A percentile compares a stretch with the other conserved stretches of the same genome.
Conservation (phyloP, 2,329 filamentous ascomycete species). For the Celoporthe dispersa region DNA sequence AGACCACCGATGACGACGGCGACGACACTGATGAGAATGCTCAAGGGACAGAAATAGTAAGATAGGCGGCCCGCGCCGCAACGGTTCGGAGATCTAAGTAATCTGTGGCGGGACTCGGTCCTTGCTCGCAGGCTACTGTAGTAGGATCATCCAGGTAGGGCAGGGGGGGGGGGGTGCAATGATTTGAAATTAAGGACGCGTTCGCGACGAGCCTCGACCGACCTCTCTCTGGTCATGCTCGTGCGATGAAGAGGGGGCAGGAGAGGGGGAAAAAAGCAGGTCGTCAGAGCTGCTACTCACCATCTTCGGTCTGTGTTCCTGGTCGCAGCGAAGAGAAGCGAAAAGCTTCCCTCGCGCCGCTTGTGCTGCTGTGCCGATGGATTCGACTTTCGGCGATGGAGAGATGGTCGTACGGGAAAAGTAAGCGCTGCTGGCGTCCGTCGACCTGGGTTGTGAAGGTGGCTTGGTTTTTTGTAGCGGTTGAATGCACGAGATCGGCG, state of each 20-base stretch:
- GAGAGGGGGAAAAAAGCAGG: too few species aligned
- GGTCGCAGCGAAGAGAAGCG: conserved; percentile 28
- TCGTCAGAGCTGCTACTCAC: conserved; percentile 31
- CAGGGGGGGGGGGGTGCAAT: not conserved
- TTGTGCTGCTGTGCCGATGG: conserved; percentile 24
- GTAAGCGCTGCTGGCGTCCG: not conserved
- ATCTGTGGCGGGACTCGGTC: conserved; percentile 10
- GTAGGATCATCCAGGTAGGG: conserved; percentile 18
- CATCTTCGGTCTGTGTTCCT: conserved; percentile 24
- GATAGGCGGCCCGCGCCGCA: conserved; percentile 25
- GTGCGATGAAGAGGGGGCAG: not conserved
- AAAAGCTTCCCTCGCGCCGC: conserved; percentile 21
- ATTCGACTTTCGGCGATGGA: not conserved
- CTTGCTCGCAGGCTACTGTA: not conserved
- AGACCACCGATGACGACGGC: too few species aligned
- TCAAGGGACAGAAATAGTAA: not conserved
- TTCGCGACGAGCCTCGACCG: not conserved
- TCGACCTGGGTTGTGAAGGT: not conserved
- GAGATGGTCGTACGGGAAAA: conserved; percentile 3
- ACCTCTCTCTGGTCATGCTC: not conserved
- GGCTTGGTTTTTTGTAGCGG: not conserved
- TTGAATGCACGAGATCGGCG: not conserved
- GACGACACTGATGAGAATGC: not conserved
- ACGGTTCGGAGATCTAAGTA: conserved; percentile 11
- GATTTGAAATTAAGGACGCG: not conserved